Base-by-base conservation (phyloP, 805 yeast genomes). In the Saccharomyces mikatae region DNA sequence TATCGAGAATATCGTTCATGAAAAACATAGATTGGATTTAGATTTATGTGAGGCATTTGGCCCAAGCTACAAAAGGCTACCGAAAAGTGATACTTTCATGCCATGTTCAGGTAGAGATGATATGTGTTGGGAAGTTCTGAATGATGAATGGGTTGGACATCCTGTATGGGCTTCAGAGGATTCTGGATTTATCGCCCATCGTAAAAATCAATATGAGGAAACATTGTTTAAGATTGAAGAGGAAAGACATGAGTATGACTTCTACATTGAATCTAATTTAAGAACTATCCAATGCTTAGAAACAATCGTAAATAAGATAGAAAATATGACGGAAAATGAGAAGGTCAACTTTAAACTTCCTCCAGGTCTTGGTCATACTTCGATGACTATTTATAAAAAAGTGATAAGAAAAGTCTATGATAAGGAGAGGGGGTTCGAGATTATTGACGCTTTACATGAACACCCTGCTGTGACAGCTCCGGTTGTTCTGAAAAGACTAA, bases 81-180 rank as follows among this genome's bases (percentile, higher is more conserved):
- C 99, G 28, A 91, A 91, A 64, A 82, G 94, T 0, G 98, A 92
- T 69, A 89, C 96, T 0, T 87, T 82, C 65, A 90, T 90, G 96
- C 97, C 98, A 24, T 92, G 98, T 64, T 87, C 96, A 9, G 99
- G 99, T 17, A 83, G 99, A 64, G 99, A 94, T 71, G 98, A 92
- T 63, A 87, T 94, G 91, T 94, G 99, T 69, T 92, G 97, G 97
- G 97, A 92, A 66, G 97, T 94, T 14, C 78, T 94, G 62, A 94
- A 94, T 71, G 99, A 94, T 70, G 98, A 92, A 71, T 94, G 98
- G 97, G 98, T 94, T 36, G 97, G 97, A 6, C 98, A 94, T 71
- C 99, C 99, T 24, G 95, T 96, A n/a, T 94, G 99, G 99, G 99
- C 98, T 3, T 92, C 98, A 0, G 99, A 94, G 70, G 99, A 94